Base-by-base conservation (phyloP, 2,329 filamentous ascomycete species). In the Fusarium equiseti region DNA sequence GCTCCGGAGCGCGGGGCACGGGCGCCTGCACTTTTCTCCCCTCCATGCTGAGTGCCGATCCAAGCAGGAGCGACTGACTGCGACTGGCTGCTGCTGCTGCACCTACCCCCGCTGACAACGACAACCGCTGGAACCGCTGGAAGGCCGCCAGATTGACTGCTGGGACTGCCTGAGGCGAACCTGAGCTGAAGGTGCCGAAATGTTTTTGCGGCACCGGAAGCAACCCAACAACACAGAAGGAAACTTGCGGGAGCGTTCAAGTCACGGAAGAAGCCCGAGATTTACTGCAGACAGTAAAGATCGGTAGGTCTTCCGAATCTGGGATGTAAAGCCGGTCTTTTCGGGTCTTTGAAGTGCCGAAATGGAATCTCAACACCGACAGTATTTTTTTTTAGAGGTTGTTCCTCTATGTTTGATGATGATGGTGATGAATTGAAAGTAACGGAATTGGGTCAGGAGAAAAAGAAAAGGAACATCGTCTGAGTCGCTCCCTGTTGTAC, bases 1-100 rank as follows among this genome's bases (percentile, higher is more conserved):
- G 66, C 61, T 74, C 71, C 64, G 71, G 70, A 42, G 65, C 77
- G 77, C 75, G 77, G 77, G 77, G 74, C 72, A 71, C 58, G 38
- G 77, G 73, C 73, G 67, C 56, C 42, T 59, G 72, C 70, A 70
- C 56, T 32, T 62, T 71, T 46, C 68, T 71, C 65, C 69, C 69
- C 68, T 75, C 73, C 68, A 75, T 71, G 54, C 44, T 29, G 51
- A 51, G 50, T 44, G 74, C 75, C 75, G 75, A 77, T 77, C 74
- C 71, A 55, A 72, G 53, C 60, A 76, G 51, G 58, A 74, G 64
- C 49, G 70, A 59, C 49, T 56, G 58, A 12, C 50, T 53, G 24
- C 56, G 64, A 63, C 57, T 65, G 67, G 63, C 63, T 59, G 52
- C 59, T 62, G 49, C 31, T 26, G 60, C 61, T 57, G 59, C 67